Base-by-base conservation (phyloP, 164 flowering plant genomes). In the Tinospora cordifolia region DNA sequence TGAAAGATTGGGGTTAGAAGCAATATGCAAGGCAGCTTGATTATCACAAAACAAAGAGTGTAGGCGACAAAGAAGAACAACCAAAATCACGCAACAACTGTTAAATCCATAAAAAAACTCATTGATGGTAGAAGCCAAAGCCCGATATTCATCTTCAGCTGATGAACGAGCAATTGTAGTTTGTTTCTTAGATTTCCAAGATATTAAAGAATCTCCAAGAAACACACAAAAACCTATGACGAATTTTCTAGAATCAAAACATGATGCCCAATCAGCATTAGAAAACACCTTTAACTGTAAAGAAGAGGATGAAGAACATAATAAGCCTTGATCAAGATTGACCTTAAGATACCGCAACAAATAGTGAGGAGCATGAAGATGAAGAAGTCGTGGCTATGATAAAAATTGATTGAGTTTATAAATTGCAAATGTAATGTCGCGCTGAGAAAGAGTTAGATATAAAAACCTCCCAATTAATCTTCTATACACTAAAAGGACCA, bases 131-230 rank as follows among this genome's bases (percentile, higher is more conserved):
- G 49, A 22, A 6, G 49, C 72, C 36, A 30, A 62, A 3, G 71
- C 27, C 0, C 70, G 41, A 62, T 73, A 73, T 34, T 66, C 75
- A 0, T 51, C 70, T 13, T 72, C 70, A 30, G 36, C 36, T 2
- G 36, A 30, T 1, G 36, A 30, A 1, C 36, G 36, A 30, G 36
- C 36, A 30, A 24, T 40, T 12, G 60, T 62, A 1, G 27, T 21
- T 38, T 72, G n/a, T n/a, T 72, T 72, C 39, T 72, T 72, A 3
- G 66, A 0, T 19, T 66, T 67, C 72, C 72, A 74, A 4, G 36
- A 3, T 68, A 62, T 1, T 68, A 27, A 58, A 1, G 68, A 60
- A 0, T 27, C 14, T 19, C 76, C 72, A 21, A 74, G 63, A 17
- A 69, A 64, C 0, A 74, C 15, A 17, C 30, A 40, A 58, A 51